A percentile compares a stretch with the other conserved stretches of the same genome.
Evolutionary conservation across 2,329 filamentous ascomycete genomes (phyloP).

Genomic region (Harringtonia aguacate): DNA sequence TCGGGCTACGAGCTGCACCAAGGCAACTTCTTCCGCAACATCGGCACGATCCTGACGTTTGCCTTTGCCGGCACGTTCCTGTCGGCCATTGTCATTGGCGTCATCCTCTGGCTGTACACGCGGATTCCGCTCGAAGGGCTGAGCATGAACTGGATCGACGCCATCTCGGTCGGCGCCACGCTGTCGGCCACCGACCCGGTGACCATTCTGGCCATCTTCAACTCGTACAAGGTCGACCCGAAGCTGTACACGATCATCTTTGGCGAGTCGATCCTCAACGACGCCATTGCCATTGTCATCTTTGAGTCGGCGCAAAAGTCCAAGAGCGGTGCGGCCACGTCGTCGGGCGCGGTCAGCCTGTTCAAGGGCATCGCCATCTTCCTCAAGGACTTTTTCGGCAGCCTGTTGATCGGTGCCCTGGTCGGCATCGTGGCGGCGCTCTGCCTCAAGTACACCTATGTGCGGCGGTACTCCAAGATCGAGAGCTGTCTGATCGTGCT

Average conservation of each 20-base stretch:
- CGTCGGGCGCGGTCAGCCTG: slow-evolving; percentile 68
- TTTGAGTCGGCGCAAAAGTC: slow-evolving; percentile 97
- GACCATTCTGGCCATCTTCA: slow-evolving; percentile 97
- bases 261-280: slow-evolving; percentile 94
- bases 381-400: slow-evolving; percentile 91
- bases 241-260: slow-evolving; percentile 99
- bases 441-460: slow-evolving; percentile 86
- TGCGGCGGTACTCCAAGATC: slow-evolving; percentile 87
- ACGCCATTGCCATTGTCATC: slow-evolving; percentile 95
- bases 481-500: slow-evolving; percentile 91
- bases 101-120: slow-evolving; percentile 83
- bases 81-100: slow-evolving; percentile 85
- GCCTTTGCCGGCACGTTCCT: slow-evolving; percentile 96
- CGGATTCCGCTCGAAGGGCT: slow-evolving; percentile 76
- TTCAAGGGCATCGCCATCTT: slow-evolving; percentile 92
- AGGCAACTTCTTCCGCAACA: slow-evolving; percentile 98
- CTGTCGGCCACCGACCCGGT: slow-evolving; percentile 95
- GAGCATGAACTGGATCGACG: slow-evolving; percentile 84
- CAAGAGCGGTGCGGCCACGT: slow-evolving; percentile 60
- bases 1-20: slow-evolving; percentile 97
- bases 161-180: slow-evolving; percentile 91
- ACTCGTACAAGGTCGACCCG: slow-evolving; percentile 97
- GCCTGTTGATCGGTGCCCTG: slow-evolving; percentile 75
- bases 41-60: slow-evolving; percentile 93
- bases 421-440: slow-evolving; percentile 83